A percentile compares a stretch with the other conserved stretches of the same genome.
Conservation (phyloP, 139 green algal genomes). For the Picochlorum sp. region DNA sequence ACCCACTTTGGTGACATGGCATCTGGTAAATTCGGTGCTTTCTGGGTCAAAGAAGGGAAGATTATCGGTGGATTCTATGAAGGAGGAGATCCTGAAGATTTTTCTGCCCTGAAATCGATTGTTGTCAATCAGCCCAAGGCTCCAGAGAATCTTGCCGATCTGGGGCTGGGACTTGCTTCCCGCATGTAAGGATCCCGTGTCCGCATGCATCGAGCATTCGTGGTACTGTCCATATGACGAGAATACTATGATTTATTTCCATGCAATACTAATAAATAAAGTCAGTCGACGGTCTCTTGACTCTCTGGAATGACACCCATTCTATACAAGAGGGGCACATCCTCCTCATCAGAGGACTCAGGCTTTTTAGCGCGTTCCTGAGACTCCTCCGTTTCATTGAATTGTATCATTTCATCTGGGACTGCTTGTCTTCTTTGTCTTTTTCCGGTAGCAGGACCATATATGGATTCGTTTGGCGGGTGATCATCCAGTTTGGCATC, state of each 20-base stretch:
- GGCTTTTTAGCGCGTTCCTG: not conserved
- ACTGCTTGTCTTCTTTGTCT: not conserved
- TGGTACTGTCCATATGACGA: no score
- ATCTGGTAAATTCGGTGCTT: constrained; percentile 73
- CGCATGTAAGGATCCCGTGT: constrained; percentile 25
- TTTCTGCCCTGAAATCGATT: constrained; percentile 55
- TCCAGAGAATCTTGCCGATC: constrained; percentile 20
- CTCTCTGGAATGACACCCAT: not conserved
- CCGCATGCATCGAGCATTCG: not conserved
- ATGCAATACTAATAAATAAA: no score
- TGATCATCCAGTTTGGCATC: constrained; percentile 6
- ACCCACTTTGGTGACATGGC: constrained; percentile 45
- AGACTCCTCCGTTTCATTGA: no score
- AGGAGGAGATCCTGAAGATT: constrained; percentile 58
- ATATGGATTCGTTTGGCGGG: constrained; percentile 2
- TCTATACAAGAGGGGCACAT: constrained; percentile 1
- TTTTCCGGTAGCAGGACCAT: not conserved
- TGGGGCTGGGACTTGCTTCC: constrained; percentile 32
- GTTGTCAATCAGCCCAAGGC: constrained; percentile 26
- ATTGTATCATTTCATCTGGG: no score
- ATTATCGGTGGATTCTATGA: constrained; percentile 83
- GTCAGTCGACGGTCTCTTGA: not conserved
- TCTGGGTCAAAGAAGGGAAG: constrained; percentile 67
- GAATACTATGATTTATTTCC: no score
- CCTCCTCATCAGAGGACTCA: constrained; percentile 8